These are phyloP conservation scores for Schizophyllum commune DNA, from an alignment of 1,284 basidiomycete genomes.

Conservation along the genomic window DNA sequence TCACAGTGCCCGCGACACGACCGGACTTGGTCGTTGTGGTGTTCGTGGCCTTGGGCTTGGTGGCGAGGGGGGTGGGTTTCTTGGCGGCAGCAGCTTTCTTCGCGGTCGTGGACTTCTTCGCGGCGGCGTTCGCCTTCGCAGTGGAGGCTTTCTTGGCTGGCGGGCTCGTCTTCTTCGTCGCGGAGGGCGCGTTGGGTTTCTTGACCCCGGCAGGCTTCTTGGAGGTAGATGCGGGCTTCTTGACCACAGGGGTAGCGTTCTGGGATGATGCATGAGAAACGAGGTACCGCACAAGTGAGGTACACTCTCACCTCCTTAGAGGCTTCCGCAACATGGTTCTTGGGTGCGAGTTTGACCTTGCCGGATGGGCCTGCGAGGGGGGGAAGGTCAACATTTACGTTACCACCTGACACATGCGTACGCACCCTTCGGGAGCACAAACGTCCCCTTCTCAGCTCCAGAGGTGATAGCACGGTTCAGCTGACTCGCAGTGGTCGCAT, in stretches of 20 bases:
- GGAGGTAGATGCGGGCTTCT: slow-evolving; percentile 20
- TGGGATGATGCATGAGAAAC: slow-evolving; percentile 12
- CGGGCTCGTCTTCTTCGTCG: slow-evolving; percentile 13
- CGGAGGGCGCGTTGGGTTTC: slow-evolving; percentile 14
- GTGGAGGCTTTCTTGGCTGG: slow-evolving; percentile 22
- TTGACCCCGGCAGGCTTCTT: slow-evolving; percentile 24
- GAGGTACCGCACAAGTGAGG: slow-evolving; percentile 4
- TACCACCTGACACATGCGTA: slow-evolving; percentile 7
- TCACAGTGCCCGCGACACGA: slow-evolving; percentile 5
- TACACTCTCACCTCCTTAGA: slow-evolving; percentile 55
- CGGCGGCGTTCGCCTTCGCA: slow-evolving; percentile 18
- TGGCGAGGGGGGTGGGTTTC: slow-evolving; percentile 13
- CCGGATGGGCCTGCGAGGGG: slow-evolving; percentile 51
- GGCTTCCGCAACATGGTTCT: slow-evolving; percentile 42
- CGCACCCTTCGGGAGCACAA: slow-evolving; percentile 65
- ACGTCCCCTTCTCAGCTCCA: slow-evolving; percentile 58
- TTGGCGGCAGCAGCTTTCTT: slow-evolving; percentile 24
- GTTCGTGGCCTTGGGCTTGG: slow-evolving; percentile 3
- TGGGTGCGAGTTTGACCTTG: slow-evolving; percentile 61
- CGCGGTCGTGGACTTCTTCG: slow-evolving; percentile 21
- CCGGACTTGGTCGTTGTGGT: slow-evolving; percentile 13
- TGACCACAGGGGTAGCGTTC: slow-evolving; percentile 23
- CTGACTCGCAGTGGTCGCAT: slow-evolving; percentile 53
- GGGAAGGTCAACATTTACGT: slow-evolving; percentile 37
- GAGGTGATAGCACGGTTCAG: slow-evolving; percentile 65